Evolutionary conservation across 2,329 filamentous ascomycete species (phyloP).

Genomic region (Graphium sp.): DNA sequence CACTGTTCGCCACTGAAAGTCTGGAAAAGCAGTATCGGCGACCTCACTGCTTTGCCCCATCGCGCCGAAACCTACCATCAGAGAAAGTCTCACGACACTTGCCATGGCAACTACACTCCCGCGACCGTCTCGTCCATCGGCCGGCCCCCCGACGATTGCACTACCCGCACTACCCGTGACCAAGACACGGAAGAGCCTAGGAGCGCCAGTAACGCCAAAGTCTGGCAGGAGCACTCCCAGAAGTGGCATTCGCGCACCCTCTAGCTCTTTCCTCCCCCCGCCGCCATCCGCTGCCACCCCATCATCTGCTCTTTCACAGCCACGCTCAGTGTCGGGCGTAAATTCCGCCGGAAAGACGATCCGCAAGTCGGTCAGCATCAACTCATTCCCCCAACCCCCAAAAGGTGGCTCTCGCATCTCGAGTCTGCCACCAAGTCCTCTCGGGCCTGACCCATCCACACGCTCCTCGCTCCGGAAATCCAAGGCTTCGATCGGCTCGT

Average conservation of each 20-base stretch:
- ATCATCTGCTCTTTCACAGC: conserved; percentile 34
- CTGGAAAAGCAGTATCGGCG: too few species aligned
- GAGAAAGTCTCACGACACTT: conserved; percentile 6
- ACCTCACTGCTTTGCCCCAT: too few species aligned
- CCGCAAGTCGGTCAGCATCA: conserved; percentile 83
- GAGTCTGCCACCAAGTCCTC: conserved; percentile 46
- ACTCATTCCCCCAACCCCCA: conserved; percentile 82
- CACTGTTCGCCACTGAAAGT: too few species aligned
- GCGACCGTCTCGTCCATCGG: conserved; percentile 47
- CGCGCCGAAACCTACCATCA: background rate
- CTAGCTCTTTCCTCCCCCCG: conserved; percentile 32
- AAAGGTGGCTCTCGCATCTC: conserved; percentile 40
- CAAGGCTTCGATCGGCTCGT: conserved; percentile 37
- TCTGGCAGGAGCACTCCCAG: conserved; percentile 31
- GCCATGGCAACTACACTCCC: conserved; percentile 46
- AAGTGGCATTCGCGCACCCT: conserved; percentile 42
- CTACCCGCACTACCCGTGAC: conserved; percentile 58
- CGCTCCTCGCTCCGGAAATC: conserved; percentile 27
- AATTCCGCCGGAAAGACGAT: conserved; percentile 51
- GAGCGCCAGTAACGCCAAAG: conserved; percentile 23
- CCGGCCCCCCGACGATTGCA: conserved; percentile 54
- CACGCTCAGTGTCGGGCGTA: conserved; percentile 35
- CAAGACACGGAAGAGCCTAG: conserved; percentile 56
- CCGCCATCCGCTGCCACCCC: conserved; percentile 34
- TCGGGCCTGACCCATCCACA: conserved; percentile 30